Conservation (phyloP, 225 moss, liverwort and hornwort species). For the Physcomitrellopsis africana region DNA sequence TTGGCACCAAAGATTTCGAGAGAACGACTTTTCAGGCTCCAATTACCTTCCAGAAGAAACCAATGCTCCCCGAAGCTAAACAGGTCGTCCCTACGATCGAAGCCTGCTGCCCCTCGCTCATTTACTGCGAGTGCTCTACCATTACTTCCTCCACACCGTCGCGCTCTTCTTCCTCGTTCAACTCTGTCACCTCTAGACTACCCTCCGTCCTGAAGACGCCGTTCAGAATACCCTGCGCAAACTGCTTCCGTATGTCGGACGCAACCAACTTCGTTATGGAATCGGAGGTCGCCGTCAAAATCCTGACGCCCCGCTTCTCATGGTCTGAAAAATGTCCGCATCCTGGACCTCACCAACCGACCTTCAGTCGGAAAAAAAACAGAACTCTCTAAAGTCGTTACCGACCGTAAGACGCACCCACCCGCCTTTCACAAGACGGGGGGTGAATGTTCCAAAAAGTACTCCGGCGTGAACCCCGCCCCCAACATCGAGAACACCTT, state of each 20-base stretch:
- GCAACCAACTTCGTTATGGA: too few species aligned
- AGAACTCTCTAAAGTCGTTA: too few species aligned
- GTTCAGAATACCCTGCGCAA: fast-evolving
- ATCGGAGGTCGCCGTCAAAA: background rate
- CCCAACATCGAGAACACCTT: too few species aligned
- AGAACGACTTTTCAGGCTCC: background rate
- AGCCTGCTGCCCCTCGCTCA: conserved; percentile 12
- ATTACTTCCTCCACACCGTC: conserved; percentile 24
- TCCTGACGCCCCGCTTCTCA: background rate
- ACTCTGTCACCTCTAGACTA: background rate
- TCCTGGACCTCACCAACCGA: too few species aligned
- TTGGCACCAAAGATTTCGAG: background rate
- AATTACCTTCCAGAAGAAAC: background rate
- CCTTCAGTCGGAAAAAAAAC: too few species aligned
- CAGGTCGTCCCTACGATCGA: conserved; percentile 16
- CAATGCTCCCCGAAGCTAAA: conserved; percentile 18
- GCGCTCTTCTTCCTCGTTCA: conserved; percentile 33
- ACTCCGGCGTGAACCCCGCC: too few species aligned
- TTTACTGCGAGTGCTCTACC: conserved; percentile 22
- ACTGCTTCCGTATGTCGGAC: background rate
- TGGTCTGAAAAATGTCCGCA: too few species aligned
- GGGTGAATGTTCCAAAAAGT: too few species aligned
- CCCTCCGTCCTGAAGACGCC: conserved; percentile 20
- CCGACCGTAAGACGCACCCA: too few species aligned
- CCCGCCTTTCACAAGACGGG: too few species aligned